A percentile compares a stretch with the other conserved stretches of the same genome.
These are phyloP conservation scores for Ophiorrhiza pumila DNA, from an alignment of 257 asterid genomes.

Conservation along the genomic window DNA sequence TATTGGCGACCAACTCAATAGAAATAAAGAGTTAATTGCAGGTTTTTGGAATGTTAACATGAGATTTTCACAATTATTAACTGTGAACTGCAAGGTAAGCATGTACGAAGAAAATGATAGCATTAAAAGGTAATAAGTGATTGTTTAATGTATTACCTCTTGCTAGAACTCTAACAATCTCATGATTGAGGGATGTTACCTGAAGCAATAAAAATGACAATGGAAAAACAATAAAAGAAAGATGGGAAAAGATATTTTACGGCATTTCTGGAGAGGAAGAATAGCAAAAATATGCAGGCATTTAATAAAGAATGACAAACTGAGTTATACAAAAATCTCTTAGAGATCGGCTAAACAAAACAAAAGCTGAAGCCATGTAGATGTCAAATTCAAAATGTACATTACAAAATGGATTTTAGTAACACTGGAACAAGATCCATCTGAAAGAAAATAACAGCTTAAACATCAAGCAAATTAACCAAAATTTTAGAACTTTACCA, in stretches of 20 bases:
- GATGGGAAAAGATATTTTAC: not conserved
- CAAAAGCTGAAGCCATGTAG: not conserved
- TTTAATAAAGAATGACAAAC: not conserved
- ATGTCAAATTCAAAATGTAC: not conserved
- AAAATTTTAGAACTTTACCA: not conserved
- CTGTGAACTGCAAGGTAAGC: not conserved
- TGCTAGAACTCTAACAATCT: constrained; percentile 88
- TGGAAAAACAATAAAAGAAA: not conserved
- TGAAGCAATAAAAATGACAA: constrained; percentile 30
- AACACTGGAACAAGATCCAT: not conserved
- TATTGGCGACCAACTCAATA: not conserved
- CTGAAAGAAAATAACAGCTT: not conserved
- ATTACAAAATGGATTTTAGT: not conserved
- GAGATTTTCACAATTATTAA: not conserved
- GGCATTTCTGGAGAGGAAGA: not conserved
- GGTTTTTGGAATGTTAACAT: not conserved
- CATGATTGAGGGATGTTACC: constrained; percentile 93
- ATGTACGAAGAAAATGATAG: not conserved
- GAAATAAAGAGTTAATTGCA: not conserved
- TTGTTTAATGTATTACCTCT: constrained; percentile 50
- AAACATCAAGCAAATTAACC: not conserved
- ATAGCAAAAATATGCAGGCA: not conserved
- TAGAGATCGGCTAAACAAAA: not conserved
- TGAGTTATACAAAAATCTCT: not conserved
- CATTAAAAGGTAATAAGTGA: not conserved